Evolutionary conservation across 345 rosid species (phyloP).

Genomic region (Citrus sp.): DNA sequence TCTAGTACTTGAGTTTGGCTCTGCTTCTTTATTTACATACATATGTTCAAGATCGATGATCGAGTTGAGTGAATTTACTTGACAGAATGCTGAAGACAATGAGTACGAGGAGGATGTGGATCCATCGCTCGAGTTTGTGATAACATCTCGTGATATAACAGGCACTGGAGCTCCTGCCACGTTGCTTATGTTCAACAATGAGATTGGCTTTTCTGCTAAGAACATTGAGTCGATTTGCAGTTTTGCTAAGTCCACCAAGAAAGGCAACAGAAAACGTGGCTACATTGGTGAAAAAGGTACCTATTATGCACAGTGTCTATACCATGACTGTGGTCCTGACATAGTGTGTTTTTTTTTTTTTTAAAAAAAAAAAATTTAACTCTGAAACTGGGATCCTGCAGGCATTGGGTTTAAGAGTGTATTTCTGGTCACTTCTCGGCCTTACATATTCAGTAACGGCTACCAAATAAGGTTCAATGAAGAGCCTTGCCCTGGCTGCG

Average conservation of each 20-base stretch:
- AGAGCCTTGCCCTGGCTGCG: conserved; percentile 57
- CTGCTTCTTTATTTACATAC: background rate
- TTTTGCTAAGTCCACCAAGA: conserved; percentile 69
- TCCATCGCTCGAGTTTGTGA: conserved; percentile 71
- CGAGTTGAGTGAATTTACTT: background rate
- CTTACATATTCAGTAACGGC: conserved; percentile 66
- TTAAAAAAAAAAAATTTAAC: background rate
- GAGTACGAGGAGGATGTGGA: conserved; percentile 55
- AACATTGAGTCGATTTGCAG: conserved; percentile 69
- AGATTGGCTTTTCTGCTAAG: conserved; percentile 53
- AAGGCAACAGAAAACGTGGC: conserved; percentile 57
- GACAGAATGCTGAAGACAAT: conserved; percentile 75
- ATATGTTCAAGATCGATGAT: background rate
- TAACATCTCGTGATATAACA: conserved; percentile 70
- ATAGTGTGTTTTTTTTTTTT: too few relatives aligned
- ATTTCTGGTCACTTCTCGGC: conserved; percentile 51
- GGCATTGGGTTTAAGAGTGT: conserved; percentile 79
- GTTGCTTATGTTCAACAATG: conserved; percentile 61
- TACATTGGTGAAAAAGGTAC: conserved; percentile 82
- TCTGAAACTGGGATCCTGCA: conserved; percentile 14
- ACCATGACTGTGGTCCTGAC: background rate
- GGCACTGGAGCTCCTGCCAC: conserved; percentile 66
- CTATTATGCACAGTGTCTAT: background rate
- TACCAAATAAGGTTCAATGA: conserved; percentile 62
- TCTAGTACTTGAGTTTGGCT: background rate